Evolutionary conservation across 257 asterid species (phyloP), one percentile per base, ranked within the genome.

Genomic region (Ocimum tenuiflorum): DNA sequence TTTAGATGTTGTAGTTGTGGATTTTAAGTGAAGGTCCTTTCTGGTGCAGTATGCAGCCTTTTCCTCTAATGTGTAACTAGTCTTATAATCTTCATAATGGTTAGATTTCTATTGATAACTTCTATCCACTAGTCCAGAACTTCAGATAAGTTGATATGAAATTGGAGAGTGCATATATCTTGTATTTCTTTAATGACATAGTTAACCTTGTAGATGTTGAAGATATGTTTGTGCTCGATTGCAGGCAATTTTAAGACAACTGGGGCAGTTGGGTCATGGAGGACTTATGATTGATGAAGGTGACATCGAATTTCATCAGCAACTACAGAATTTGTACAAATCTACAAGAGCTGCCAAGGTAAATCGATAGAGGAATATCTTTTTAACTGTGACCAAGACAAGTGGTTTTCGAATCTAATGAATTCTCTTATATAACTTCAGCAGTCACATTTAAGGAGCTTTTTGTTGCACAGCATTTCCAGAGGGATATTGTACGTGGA

Each of bases 311-410:
- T 84, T 79, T 74, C 87, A 89, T 65, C 86, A 81, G 63, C 83
- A 80, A 51, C 83, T 92, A 61, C 96, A 89, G 75, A 77, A 81
- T 56, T 75, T 92, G 67, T 92, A 86, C 87, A 87, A 79, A 65
- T 92, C 97, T 69, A 92, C 99, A 1, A 83, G 95, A 83, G 83
- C 88, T 20, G 94, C 95, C 23, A 92, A 92, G 96, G 99, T 89
- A 78, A 63, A 70, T 29, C 70, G 68, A 64, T 29, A 33, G 61
- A 48, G 65, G 74, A 63, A 33, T 55, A 52, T 54, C 58, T 49
- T 43, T 72, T 60, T 68, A 64, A 53, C 62, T 19, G 29, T 3
- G 19, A 22, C 18, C 12, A 29, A 13, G 56, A 66, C 42, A 2
- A 48, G 74, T 58, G 68, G 70, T 74, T 71, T 69, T 65, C 55